Evolutionary conservation across 257 asterid genomes (phyloP), one percentile per base, ranked within the genome.

Genomic region (Nyctanthes arbortristis): DNA sequence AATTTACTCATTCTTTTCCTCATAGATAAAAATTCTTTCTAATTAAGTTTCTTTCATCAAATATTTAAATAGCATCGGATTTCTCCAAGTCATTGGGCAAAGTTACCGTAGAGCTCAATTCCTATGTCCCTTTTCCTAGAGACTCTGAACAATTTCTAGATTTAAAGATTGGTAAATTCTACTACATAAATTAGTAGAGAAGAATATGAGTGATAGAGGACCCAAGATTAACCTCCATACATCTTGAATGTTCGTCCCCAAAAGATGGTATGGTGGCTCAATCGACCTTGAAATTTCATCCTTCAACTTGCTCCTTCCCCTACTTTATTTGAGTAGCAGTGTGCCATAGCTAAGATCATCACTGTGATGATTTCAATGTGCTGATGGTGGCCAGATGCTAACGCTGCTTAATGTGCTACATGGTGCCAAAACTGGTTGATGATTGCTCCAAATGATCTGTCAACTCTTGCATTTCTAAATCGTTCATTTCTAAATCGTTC

Each of bases 321-420:
- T 22, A 64, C 88, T 2, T 85, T 90, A 72, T 80, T n/a, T n/a
- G n/a, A 67, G 52, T 81, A 63, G 18, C 69, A 73, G 55, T 78
- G 75, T 79, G 72, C 36, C n/a, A n/a, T n/a, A n/a, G n/a, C n/a
- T 56, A 57, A 11, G 11, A 58, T 28, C 49, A 5, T n/a, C 9
- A 47, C n/a, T n/a, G n/a, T 25, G 28, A 47, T n/a, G 27, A 47
- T 5, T 20, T 27, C 7, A 76, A 78, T 60, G 96, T 86, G 63
- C 84, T 91, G 0, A 97, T 94, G 27, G 96, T 88, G 55, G 97
- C 88, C 12, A 97, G 99, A 18, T 94, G 99, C 97, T 88, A 94
- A 80, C 76, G 84, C 60, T 94, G 99, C 70, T 72, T 91, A 62
- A 91, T 91, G 97, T n/a, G n/a, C 75, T 88, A 86, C 85, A 94